phyloP scores from a whole-genome alignment of 2,329 filamentous ascomycete species.

The Macrophomina pseudophaseolina region DNA sequence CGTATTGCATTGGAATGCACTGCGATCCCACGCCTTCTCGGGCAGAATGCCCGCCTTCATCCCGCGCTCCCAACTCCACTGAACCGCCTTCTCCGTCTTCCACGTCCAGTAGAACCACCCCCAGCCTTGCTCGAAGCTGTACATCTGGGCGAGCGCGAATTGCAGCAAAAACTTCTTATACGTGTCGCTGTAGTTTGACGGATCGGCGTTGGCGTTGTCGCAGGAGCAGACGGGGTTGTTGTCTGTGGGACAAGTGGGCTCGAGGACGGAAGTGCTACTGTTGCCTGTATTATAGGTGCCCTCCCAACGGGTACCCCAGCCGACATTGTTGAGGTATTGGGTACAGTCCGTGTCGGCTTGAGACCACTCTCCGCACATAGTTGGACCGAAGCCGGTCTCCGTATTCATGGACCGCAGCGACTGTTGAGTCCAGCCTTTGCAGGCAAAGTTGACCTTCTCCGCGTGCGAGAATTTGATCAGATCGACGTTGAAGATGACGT shows the following conservation, averaged over 20 bases:
- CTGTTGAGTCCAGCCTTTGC: conserved; percentile 84
- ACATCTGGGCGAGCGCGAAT: conserved; percentile 97
- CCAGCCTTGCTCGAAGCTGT: conserved; percentile 88
- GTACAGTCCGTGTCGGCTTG: conserved; percentile 98
- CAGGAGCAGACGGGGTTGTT: conserved; percentile 72
- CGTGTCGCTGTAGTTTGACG: conserved; percentile 66
- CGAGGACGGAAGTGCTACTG: conserved; percentile 64
- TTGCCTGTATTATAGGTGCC: conserved; percentile 79
- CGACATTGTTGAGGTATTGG: conserved; percentile 84
- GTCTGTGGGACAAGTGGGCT: conserved; percentile 73
- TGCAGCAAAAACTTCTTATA: conserved; percentile 88
- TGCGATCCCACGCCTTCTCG: conserved; percentile 47
- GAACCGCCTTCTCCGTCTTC: conserved; percentile 82
- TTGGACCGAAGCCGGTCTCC: conserved; percentile 84
- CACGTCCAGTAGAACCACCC: conserved; percentile 99
- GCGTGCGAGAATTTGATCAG: conserved; percentile 83
- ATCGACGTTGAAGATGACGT: conserved; percentile 94
- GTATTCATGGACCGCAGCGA: conserved; percentile 73
- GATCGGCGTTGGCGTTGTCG: conserved; percentile 74
- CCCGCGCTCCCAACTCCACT: conserved; percentile 92
- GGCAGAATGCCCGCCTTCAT: conserved; percentile 81
- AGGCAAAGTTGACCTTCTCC: conserved; percentile 85
- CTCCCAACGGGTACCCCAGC: conserved; percentile 87
- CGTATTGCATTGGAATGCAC: conserved; percentile 47
- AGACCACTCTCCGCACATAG: conserved; percentile 94